Percentiles rank a stretch among this genome's conserved stretches.
These are phyloP conservation scores for Pseudocercospora crystallina DNA, from an alignment of 2,329 filamentous ascomycete genomes.

Conservation along the genomic window DNA sequence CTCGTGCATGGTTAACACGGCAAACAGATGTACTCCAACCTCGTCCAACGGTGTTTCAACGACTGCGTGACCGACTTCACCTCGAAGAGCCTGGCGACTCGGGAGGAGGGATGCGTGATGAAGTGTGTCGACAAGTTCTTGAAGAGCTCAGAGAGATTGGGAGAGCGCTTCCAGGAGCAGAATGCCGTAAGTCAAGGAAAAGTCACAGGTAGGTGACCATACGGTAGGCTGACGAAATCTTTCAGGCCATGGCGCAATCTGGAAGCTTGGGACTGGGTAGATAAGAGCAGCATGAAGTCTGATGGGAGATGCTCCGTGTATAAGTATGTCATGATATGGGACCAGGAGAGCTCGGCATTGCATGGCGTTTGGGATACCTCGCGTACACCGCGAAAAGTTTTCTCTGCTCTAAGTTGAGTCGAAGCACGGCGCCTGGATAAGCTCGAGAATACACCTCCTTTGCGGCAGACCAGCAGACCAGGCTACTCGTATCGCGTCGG, in stretches of 20 bases:
- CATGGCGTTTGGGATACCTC: conserved; percentile 19
- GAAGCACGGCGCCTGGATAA: too few species aligned
- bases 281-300: conserved; percentile 11
- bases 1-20: neutral
- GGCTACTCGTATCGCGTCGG: too few species aligned
- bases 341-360: conserved; percentile 13
- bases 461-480: too few species aligned
- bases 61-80: conserved; percentile 98
- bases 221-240: too few species aligned
- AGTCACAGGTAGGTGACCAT: too few species aligned
- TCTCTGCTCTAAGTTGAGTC: conserved; percentile 15
- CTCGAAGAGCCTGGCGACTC: conserved; percentile 84
- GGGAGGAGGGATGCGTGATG: conserved; percentile 88
- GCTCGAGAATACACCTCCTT: too few species aligned
- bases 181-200: conserved; percentile 50
- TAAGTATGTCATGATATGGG: conserved; percentile 10
- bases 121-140: conserved; percentile 96
- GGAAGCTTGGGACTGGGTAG: conserved; percentile 43
- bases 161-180: conserved; percentile 82
- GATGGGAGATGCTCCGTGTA: conserved; percentile 9
- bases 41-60: conserved; percentile 88
- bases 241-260: conserved; percentile 56
- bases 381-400: conserved; percentile 1
- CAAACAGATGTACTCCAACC: conserved; percentile 66
- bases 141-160: conserved; percentile 84